Percentiles rank a stretch among this genome's conserved stretches.
phyloP scores from a whole-genome alignment of 805 yeast genomes.

The Hanseniaspora clermontiae region DNA sequence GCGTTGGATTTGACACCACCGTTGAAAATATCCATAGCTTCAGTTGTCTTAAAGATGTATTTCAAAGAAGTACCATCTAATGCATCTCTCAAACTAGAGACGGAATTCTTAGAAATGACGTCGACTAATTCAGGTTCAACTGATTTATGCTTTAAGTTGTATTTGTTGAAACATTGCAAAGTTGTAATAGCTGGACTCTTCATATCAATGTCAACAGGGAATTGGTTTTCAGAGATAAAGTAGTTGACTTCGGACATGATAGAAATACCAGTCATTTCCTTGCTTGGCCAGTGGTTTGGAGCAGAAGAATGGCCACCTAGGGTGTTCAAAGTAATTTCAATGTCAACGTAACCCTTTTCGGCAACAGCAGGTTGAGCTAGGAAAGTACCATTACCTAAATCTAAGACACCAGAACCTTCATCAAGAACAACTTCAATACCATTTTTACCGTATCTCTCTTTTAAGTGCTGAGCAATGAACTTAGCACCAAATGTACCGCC shows the following conservation, averaged over 20 bases:
- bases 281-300: slow-evolving; percentile 39
- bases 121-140: slow-evolving; percentile 24
- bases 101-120: slow-evolving; percentile 29
- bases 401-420: slow-evolving; percentile 37
- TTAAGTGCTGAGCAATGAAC: slow-evolving; percentile 32
- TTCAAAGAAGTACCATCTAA: slow-evolving; percentile 11
- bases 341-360: slow-evolving; percentile 33
- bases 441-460: slow-evolving; percentile 42
- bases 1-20: slow-evolving; percentile 64
- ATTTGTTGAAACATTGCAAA: slow-evolving; percentile 38
- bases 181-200: slow-evolving; percentile 43
- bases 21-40: slow-evolving; percentile 44
- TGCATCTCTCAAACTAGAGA: slow-evolving; percentile 26
- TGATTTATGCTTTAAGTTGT: neutral
- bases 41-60: slow-evolving; percentile 39
- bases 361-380: slow-evolving; percentile 39
- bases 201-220: slow-evolving; percentile 32
- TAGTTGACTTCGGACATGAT: slow-evolving; percentile 44
- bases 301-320: slow-evolving; percentile 63
- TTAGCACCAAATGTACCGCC: slow-evolving; percentile 50
- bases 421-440: slow-evolving; percentile 51
- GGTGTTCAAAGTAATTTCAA: slow-evolving; percentile 34
- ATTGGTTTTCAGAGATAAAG: slow-evolving; percentile 44
- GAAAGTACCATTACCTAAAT: slow-evolving; percentile 29
- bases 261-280: slow-evolving; percentile 55